Evolutionary conservation across 2,329 filamentous ascomycete genomes (phyloP).

Genomic region (Hirsutella rhossiliensis): DNA sequence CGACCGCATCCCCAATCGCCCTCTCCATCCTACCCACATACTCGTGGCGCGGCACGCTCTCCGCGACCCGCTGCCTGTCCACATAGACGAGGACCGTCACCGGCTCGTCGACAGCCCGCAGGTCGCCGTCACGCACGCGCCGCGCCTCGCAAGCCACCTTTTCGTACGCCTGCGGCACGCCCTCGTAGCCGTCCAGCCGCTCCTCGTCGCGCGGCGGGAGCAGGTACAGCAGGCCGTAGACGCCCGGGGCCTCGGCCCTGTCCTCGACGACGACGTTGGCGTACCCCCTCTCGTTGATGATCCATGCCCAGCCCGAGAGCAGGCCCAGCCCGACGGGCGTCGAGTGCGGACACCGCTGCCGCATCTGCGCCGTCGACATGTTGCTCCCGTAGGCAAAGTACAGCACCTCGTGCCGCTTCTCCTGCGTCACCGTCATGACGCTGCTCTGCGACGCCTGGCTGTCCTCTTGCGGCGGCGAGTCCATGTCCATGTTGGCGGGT

Average conservation of each 20-base stretch:
- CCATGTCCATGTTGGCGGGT: not conserved
- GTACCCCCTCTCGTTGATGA: constrained; percentile 55
- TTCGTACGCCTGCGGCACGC: constrained; percentile 49
- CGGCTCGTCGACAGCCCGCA: constrained; percentile 9
- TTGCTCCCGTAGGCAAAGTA: constrained; percentile 67
- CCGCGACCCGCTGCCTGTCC: constrained; percentile 28
- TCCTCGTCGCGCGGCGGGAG: constrained; percentile 37
- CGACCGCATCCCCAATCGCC: constrained; percentile 46
- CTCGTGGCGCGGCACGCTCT: constrained; percentile 36
- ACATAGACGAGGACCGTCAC: constrained; percentile 46
- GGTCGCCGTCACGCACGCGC: constrained; percentile 8
- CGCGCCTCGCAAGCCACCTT: constrained; percentile 29
- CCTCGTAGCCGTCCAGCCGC: constrained; percentile 44
- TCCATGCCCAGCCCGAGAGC: constrained; percentile 46
- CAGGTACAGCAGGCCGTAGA: constrained; percentile 46
- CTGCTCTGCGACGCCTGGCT: constrained; percentile 19
- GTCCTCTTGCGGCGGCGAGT: not conserved
- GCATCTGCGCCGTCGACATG: constrained; percentile 55
- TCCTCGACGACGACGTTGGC: constrained; percentile 45
- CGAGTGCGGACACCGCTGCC: constrained; percentile 44
- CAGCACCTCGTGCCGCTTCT: constrained; percentile 24
- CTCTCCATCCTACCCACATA: constrained; percentile 53
- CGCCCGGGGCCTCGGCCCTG: constrained; percentile 19
- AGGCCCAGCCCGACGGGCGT: constrained; percentile 43
- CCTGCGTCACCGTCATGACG: constrained; percentile 20